phyloP scores from a whole-genome alignment of 2,329 filamentous ascomycete species.

The Sclerotinia borealis region DNA sequence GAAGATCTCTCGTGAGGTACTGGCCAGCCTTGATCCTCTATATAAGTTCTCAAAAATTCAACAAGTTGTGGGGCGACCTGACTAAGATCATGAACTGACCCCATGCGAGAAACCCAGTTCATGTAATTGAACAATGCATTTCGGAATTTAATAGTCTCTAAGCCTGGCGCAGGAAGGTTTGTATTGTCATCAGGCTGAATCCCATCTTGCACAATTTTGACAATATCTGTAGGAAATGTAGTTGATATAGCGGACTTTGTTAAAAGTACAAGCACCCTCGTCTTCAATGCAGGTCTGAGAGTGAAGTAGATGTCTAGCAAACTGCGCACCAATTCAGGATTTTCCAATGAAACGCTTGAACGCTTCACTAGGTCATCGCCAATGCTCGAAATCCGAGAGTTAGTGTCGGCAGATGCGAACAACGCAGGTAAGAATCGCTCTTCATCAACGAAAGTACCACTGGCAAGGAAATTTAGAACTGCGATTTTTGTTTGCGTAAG shows the following conservation, averaged over 20 bases:
- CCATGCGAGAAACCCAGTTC: constrained; percentile 77
- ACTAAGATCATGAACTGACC: constrained; percentile 52
- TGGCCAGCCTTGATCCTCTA: constrained; percentile 81
- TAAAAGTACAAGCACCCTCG: constrained; percentile 68
- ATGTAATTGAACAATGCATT: constrained; percentile 80
- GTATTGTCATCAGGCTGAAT: constrained; percentile 42
- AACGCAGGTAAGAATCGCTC: constrained; percentile 81
- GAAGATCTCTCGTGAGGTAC: constrained; percentile 50
- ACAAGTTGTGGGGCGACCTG: constrained; percentile 65
- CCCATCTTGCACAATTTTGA: constrained; percentile 62
- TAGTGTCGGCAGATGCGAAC: constrained; percentile 75
- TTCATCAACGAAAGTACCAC: constrained; percentile 75
- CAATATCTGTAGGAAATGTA: constrained; percentile 60
- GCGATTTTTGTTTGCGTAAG: constrained; percentile 64
- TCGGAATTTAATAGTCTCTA: constrained; percentile 71
- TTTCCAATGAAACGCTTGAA: constrained; percentile 67
- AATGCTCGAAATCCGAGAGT: constrained; percentile 74
- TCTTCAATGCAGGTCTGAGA: constrained; percentile 67
- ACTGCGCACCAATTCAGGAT: constrained; percentile 52
- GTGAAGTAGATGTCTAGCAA: constrained; percentile 70
- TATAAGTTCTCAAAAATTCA: constrained; percentile 62
- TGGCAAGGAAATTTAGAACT: constrained; percentile 67
- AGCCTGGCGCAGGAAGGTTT: constrained; percentile 30
- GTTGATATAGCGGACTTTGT: constrained; percentile 72
- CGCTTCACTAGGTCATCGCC: constrained; percentile 87